Percentiles rank a stretch among this genome's conserved stretches.
phyloP scores from a whole-genome alignment of 139 green algal species.

The Medakamo hakoo region DNA sequence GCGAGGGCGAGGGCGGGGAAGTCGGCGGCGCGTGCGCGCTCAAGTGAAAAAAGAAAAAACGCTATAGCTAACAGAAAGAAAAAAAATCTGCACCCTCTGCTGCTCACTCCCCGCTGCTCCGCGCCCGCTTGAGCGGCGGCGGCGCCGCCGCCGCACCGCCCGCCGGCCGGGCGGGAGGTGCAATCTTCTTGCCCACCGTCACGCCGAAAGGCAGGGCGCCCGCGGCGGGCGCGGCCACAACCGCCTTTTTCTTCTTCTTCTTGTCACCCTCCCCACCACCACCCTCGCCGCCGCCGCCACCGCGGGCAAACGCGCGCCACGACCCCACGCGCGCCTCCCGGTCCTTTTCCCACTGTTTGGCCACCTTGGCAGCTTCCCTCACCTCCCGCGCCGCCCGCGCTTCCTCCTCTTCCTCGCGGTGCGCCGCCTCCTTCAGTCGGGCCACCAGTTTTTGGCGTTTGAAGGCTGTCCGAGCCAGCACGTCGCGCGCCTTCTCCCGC shows the following conservation, averaged over 20 bases:
- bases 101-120: too few relatives aligned
- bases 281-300: too few relatives aligned
- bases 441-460: constrained; percentile 53
- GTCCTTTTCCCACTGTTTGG: constrained; percentile 51
- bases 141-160: too few relatives aligned
- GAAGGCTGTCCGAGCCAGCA: constrained; percentile 64
- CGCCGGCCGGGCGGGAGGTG: too few relatives aligned
- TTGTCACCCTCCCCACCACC: not conserved
- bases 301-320: constrained; percentile 48
- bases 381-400: constrained; percentile 23
- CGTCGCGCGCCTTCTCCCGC: constrained; percentile 57
- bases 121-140: too few relatives aligned
- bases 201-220: too few relatives aligned
- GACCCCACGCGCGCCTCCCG: constrained; percentile 53
- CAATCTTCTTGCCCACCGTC: too few relatives aligned
- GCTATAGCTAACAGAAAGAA: not conserved
- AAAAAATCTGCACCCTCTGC: too few relatives aligned
- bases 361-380: constrained; percentile 45
- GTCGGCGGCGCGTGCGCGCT: constrained; percentile 8
- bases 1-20: constrained; percentile 20
- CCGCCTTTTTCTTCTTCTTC: not conserved
- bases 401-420: constrained; percentile 42
- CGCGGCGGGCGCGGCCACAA: not conserved
- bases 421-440: constrained; percentile 31
- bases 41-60: not conserved